These are phyloP conservation scores for Phalaenopsis hybrid DNA, from an alignment of 116 monocot species.

Conservation along the genomic window DNA sequence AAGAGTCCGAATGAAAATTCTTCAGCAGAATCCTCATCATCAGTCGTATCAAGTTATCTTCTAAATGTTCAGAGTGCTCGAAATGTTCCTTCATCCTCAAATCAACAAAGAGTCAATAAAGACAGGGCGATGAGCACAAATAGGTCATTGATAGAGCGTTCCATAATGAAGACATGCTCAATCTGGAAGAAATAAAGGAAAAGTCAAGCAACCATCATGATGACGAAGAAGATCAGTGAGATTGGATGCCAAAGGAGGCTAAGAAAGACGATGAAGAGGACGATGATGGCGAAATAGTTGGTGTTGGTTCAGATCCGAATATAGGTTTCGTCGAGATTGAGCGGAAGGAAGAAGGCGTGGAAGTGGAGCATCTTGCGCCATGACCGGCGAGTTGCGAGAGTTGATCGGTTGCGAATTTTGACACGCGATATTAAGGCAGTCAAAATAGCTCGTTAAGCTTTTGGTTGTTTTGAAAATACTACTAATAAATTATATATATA, in stretches of 20 bases:
- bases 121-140: slow-evolving; percentile 38
- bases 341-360: slow-evolving; percentile 34
- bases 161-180: slow-evolving; percentile 33
- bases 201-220: slow-evolving; percentile 46
- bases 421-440: slow-evolving; percentile 9
- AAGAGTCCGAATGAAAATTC: too few relatives aligned
- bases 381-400: slow-evolving; percentile 34
- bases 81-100: slow-evolving; percentile 4
- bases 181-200: slow-evolving; percentile 24
- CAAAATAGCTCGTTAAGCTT: too few relatives aligned
- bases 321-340: background rate
- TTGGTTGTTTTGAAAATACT: too few relatives aligned
- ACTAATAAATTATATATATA: too few relatives aligned
- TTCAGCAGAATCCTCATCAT: too few relatives aligned
- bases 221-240: slow-evolving; percentile 72
- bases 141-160: slow-evolving; percentile 44
- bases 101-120: slow-evolving; percentile 43
- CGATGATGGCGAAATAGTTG: slow-evolving; percentile 10
- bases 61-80: too few relatives aligned
- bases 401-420: slow-evolving; percentile 32
- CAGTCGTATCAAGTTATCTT: too few relatives aligned
- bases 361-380: slow-evolving; percentile 31
- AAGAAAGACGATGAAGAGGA: slow-evolving; percentile 12
- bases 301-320: background rate
- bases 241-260: slow-evolving; percentile 40